Percentiles rank a stretch among this genome's conserved stretches.
Evolutionary conservation across 2,329 filamentous ascomycete species (phyloP).

Genomic region (Xylariales sp.): DNA sequence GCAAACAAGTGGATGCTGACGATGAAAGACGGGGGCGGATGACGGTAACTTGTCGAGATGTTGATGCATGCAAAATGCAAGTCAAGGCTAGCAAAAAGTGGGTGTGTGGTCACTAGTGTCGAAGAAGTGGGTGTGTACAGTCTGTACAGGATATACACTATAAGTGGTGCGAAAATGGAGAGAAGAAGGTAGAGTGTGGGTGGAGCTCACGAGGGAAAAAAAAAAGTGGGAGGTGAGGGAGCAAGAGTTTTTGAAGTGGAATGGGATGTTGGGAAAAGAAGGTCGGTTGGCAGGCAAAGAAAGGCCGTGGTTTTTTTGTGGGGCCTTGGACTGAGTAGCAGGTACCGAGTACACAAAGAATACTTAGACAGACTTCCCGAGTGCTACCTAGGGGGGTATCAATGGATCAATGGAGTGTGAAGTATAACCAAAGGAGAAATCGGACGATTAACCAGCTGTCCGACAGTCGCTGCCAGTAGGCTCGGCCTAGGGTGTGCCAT

Average conservation of each 20-base stretch:
- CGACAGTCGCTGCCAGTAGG: conserved; percentile 23
- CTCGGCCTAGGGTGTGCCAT: not conserved
- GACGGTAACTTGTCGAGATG: conserved; percentile 49
- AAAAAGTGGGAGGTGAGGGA: conserved; percentile 35
- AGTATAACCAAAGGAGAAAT: conserved; percentile 17
- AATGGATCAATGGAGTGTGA: conserved; percentile 3
- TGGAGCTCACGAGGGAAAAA: conserved; percentile 37
- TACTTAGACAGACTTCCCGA: too few relatives aligned
- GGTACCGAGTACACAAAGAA: conserved; percentile 23
- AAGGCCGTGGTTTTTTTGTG: conserved; percentile 23
- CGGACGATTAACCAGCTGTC: conserved; percentile 15
- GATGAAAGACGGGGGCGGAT: conserved; percentile 44
- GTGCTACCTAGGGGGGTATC: not conserved
- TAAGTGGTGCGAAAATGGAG: conserved; percentile 36
- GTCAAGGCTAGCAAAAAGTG: conserved; percentile 46
- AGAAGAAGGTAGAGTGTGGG: conserved; percentile 32
- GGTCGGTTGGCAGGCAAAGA: conserved; percentile 33
- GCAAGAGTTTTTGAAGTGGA: conserved; percentile 19
- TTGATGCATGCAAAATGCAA: conserved; percentile 51
- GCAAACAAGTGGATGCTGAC: conserved; percentile 44
- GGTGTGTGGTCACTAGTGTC: conserved; percentile 37
- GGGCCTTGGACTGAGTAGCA: conserved; percentile 4
- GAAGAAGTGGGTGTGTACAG: conserved; percentile 37
- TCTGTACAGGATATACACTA: not conserved
- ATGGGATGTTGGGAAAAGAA: conserved; percentile 22